Evolutionary conservation across 371 early-diverging fungal species (phyloP).

Genomic region (Encephalitozoon hellem): DNA sequence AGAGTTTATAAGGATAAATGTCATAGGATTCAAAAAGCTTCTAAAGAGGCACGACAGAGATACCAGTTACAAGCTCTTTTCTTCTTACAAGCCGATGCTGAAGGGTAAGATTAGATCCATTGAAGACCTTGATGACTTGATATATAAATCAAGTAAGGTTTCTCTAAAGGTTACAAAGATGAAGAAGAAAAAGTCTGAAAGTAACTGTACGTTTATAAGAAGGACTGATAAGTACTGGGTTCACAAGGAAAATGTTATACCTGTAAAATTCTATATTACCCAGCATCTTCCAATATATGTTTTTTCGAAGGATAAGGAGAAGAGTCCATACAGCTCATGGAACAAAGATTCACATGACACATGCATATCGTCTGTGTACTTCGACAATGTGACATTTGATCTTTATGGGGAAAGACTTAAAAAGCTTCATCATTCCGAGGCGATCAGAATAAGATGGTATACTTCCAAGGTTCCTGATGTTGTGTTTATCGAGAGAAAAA

Average conservation of each 20-base stretch:
- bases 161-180: conserved; percentile 16
- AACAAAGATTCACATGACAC: conserved; percentile 68
- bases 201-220: conserved; percentile 52
- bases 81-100: conserved; percentile 74
- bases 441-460: conserved; percentile 85
- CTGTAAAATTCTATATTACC: conserved; percentile 78
- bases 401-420: conserved; percentile 79
- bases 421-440: conserved; percentile 80
- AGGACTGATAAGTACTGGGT: conserved; percentile 84
- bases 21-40: conserved; percentile 84
- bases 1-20: conserved; percentile 80
- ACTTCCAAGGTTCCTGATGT: conserved; percentile 63
- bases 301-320: conserved; percentile 59
- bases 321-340: conserved; percentile 63
- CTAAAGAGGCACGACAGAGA: conserved; percentile 91
- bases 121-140: conserved; percentile 73
- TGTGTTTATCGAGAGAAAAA: conserved; percentile 89
- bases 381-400: conserved; percentile 79
- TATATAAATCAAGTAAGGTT: conserved; percentile 66
- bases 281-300: conserved; percentile 85
- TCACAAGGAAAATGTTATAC: conserved; percentile 76
- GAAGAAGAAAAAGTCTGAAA: conserved; percentile 16
- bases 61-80: conserved; percentile 70
- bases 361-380: conserved; percentile 84
- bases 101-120: conserved; percentile 76